Evolutionary conservation across 129 eudicot species (phyloP), one percentile per base, ranked within the genome.

Genomic region (Flaveria sonorensis): DNA sequence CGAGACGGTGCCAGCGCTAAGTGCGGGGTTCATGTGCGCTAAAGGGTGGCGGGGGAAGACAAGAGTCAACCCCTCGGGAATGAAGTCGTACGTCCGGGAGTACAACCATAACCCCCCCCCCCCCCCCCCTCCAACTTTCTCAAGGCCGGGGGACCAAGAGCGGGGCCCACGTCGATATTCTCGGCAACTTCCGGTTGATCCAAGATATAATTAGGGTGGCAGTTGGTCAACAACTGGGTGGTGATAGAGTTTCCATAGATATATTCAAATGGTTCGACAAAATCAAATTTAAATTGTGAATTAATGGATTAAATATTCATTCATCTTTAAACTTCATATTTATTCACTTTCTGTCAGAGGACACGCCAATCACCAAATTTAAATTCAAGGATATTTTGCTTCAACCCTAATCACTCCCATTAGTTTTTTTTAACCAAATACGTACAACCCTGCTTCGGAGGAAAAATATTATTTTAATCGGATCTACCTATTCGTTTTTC

Each of bases 21-120:
- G 99, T 67, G 88, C 99, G 9, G 94, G 99, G 12, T 94, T 78
- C 81, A 94, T 94, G 96, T 87, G 92, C 20, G 97, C 99, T 0
- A 94, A 94, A 81, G 97, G 92, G 12, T 94, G 99, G 99, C 89
- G 99, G 11, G 99, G 99, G 23, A 94, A 87, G 72, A 94, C 99
- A 12, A 75, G 93, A 52, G 89, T 87, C 52, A 91, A 94, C 78
- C 96, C 97, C 26, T 91, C 96, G 2, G 99, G 96, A 7, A 85
- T 87, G 14, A 79, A 77, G 74, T 91, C 92, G 0, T 91, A 84
- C 62, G 43, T 87, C 46, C 72, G 99, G 62, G 99, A 94, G 72
- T 94, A 86, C 68, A 85, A 83, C 72, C 99, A 94, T 28, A 92
- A 93, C n/a, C n/a, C n/a, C n/a, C n/a, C n/a, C n/a, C n/a, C n/a